Evolutionary conservation across 2,329 filamentous ascomycete genomes (phyloP).

Genomic region (Tolypocladium paradoxum): DNA sequence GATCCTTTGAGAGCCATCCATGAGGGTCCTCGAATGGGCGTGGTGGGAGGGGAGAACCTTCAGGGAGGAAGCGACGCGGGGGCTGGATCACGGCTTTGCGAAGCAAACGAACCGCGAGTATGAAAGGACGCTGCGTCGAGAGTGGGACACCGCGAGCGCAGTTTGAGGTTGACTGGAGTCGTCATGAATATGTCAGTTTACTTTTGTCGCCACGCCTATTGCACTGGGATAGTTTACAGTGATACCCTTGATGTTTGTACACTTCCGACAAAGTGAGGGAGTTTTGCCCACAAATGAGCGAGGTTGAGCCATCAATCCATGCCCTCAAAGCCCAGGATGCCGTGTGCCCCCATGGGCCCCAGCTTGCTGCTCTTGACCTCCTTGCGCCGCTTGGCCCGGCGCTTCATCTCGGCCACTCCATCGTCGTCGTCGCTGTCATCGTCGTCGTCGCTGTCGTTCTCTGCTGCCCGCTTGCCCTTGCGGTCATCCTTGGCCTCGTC

Average conservation of each 20-base stretch:
- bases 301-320: conserved; percentile 24
- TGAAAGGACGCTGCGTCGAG: no score
- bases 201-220: not conserved
- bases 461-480: conserved; percentile 17
- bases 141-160: no score
- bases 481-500: conserved; percentile 38
- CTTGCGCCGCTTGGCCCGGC: conserved; percentile 33
- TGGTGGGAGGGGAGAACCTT: no score
- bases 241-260: not conserved
- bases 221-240: not conserved
- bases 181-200: not conserved
- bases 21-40: not conserved
- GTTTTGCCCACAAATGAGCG: no score
- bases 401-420: conserved; percentile 29
- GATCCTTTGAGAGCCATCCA: no score
- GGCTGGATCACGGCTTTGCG: no score
- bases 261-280: not conserved
- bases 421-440: conserved; percentile 20
- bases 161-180: no score
- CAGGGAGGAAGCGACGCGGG: no score
- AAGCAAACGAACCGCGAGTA: no score
- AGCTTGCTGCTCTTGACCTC: conserved; percentile 30
- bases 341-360: conserved; percentile 39
- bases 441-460: conserved; percentile 23
- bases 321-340: conserved; percentile 38